These are phyloP conservation scores for Microsporum ferrugineum DNA, from an alignment of 2,329 filamentous ascomycete genomes.

Conservation along the genomic window DNA sequence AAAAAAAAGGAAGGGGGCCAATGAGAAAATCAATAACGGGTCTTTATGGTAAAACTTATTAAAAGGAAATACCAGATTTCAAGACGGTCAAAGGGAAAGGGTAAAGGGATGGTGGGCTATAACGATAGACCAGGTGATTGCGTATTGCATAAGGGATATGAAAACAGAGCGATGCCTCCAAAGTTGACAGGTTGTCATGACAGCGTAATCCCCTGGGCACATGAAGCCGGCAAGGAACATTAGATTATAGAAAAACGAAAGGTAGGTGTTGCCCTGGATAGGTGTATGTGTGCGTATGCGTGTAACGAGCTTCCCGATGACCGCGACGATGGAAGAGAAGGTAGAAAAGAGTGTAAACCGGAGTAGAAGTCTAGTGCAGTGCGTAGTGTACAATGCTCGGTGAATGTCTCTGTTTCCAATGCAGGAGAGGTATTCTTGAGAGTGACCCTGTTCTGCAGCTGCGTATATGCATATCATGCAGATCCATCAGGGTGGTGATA, in stretches of 20 bases:
- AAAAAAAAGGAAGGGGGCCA: neutral
- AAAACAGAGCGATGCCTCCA: neutral
- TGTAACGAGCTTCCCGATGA: neutral
- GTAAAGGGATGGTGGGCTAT: neutral
- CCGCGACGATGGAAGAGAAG: neutral
- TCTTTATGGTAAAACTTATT: neutral
- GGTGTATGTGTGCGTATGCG: neutral
- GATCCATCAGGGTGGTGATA: neutral
- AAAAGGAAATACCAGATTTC: neutral
- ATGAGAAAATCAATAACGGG: neutral
- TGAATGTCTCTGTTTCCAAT: neutral
- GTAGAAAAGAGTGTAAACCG: neutral
- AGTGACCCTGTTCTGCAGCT: neutral
- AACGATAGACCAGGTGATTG: neutral
- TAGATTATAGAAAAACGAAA: neutral
- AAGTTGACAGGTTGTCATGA: neutral
- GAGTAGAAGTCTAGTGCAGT: neutral
- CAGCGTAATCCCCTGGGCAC: neutral
- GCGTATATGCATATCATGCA: neutral
- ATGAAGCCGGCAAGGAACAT: neutral
- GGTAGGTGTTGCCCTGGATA: neutral
- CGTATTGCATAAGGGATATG: neutral
- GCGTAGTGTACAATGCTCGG: neutral
- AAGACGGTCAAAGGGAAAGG: neutral
- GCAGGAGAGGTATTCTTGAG: neutral